Evolutionary conservation across 2,329 filamentous ascomycete genomes (phyloP).

Genomic region (Trichophyton schoenleinii): DNA sequence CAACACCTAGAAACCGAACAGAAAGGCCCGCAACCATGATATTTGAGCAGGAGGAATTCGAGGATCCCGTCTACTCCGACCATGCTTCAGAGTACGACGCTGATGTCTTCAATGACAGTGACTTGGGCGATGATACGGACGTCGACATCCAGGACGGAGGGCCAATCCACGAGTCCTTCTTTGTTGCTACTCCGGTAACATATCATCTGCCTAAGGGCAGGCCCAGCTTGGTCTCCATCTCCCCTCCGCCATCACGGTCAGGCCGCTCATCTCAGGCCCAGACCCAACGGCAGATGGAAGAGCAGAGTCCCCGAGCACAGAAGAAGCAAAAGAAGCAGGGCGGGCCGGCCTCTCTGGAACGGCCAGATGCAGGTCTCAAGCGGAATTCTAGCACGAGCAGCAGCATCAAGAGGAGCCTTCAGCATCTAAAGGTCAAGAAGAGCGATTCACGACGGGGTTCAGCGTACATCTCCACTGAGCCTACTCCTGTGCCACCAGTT

Average conservation of each 20-base stretch:
- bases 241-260: conserved; percentile 1
- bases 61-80: conserved; percentile 12
- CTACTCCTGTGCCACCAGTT: background rate
- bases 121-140: background rate
- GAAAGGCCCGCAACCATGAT: conserved; percentile 1
- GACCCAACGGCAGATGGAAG: background rate
- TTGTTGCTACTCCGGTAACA: conserved; percentile 13
- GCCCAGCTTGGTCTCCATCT: conserved; percentile 14
- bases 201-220: conserved; percentile 11
- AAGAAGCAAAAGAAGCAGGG: conserved; percentile 10
- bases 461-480: background rate
- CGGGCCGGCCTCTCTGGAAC: background rate
- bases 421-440: conserved; percentile 7
- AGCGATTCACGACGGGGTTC: conserved; percentile 8
- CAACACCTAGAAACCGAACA: background rate
- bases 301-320: background rate
- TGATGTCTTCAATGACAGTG: background rate
- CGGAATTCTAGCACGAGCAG: background rate
- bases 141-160: background rate
- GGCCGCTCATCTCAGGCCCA: background rate
- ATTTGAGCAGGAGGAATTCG: conserved; percentile 7
- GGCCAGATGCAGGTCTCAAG: background rate
- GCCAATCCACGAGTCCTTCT: conserved; percentile 8
- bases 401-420: conserved; percentile 8
- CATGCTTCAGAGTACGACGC: conserved; percentile 12